Evolutionary conservation across 225 moss, liverwort and hornwort species (phyloP), one percentile per base, ranked within the genome.

Genomic region (Rhytidiadelphus loreus): DNA sequence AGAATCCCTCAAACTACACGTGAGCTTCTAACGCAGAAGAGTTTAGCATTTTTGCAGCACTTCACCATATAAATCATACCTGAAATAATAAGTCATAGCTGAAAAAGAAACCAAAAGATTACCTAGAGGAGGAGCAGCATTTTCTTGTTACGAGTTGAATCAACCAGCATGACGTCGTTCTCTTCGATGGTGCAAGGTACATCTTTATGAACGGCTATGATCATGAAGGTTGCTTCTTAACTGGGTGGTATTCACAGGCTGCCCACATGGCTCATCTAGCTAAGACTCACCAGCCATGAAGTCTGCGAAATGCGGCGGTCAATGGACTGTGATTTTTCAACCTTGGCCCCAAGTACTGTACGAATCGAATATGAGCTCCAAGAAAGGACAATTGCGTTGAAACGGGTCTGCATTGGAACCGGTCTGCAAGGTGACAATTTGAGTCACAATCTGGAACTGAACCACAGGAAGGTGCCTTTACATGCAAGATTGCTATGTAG

Each of bases 291-390:
- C 86, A 88, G 90, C 84, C 83, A 88, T 69, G 62, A 86, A 72
- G 78, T 83, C 86, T 88, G 52, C 13, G 65, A 82, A 91, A 78
- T 86, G 91, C 91, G 91, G 92, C 91, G 91, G 92, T 92, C 92
- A 92, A 92, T 55, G 83, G 90, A 80, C 77, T 91, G 81, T 57
- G 88, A 85, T 78, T 83, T 92, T 90, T 83, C 71, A 85, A 92
- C 86, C 86, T 86, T 69, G 72, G 66, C 37, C 79, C 83, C 83
- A 84, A 83, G 91, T 88, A 90, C 90, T 71, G 70, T 81, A 56
- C 43, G 60, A 58, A 88, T 85, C 85, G 64, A 81, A 87, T 65
- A 89, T 90, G 90, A 86, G 77, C 85, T 90, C 83, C 91, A 75
- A 65, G 56, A 82, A 78, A 89, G 88, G 89, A 86, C 91, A 80